These are phyloP conservation scores for Quercus wislizeni DNA, from an alignment of 306 rosid genomes.

Conservation along the genomic window DNA sequence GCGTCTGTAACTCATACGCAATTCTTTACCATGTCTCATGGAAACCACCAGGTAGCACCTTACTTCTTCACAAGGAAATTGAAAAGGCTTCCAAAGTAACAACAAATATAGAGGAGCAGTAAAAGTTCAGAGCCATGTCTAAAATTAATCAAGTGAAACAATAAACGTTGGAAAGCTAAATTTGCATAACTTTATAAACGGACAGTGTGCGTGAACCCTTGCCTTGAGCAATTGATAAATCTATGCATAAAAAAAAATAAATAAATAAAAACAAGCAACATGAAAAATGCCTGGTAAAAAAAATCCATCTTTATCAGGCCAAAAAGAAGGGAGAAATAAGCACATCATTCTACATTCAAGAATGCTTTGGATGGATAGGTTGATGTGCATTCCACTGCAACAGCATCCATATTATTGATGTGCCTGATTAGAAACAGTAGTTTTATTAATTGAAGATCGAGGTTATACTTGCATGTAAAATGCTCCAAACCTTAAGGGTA, in stretches of 20 bases:
- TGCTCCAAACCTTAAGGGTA: slow-evolving; percentile 4
- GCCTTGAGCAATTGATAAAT: not conserved
- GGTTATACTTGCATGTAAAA: not conserved
- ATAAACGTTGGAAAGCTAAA: not conserved
- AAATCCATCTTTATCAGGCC: not conserved
- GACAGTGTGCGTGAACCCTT: not conserved
- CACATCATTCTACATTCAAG: slow-evolving; percentile 25
- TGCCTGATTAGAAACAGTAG: slow-evolving; percentile 47
- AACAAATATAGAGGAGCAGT: not conserved
- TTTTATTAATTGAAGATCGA: not conserved
- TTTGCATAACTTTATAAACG: not conserved
- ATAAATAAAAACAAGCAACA: not conserved
- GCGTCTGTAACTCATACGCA: too few species aligned
- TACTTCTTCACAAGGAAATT: too few species aligned
- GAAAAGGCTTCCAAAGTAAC: not conserved
- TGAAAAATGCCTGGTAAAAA: not conserved
- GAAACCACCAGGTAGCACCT: too few species aligned
- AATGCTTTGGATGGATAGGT: slow-evolving; percentile 34
- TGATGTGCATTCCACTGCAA: slow-evolving; percentile 77
- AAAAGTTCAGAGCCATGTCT: slow-evolving; percentile 3
- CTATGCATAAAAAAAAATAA: not conserved
- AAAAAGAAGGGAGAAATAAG: not conserved
- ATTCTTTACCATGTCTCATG: too few species aligned
- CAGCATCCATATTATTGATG: slow-evolving; percentile 89
- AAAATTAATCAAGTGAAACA: slow-evolving; percentile 3